A percentile compares a stretch with the other conserved stretches of the same genome.
These are phyloP conservation scores for Dactylellina sp. DNA, from an alignment of 2,329 filamentous ascomycete genomes.

Conservation along the genomic window DNA sequence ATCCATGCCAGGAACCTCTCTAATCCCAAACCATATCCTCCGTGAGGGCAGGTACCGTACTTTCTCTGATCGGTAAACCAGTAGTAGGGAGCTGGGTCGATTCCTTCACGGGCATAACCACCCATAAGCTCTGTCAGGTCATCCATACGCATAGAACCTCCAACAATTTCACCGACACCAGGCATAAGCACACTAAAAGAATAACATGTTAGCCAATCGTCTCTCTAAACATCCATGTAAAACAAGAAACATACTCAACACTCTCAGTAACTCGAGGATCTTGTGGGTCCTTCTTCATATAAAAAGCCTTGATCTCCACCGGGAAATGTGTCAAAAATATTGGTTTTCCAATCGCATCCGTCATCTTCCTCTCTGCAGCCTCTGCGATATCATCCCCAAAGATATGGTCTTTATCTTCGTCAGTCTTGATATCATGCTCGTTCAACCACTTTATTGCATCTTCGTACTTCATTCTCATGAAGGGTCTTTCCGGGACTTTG, in stretches of 20 bases:
- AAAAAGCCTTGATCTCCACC: conserved; percentile 97
- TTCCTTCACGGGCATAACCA: conserved; percentile 87
- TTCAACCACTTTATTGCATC: conserved; percentile 95
- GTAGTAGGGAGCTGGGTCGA: conserved; percentile 87
- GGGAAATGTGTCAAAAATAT: conserved; percentile 99
- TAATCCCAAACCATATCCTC: conserved; percentile 90
- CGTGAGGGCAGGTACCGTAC: conserved; percentile 93
- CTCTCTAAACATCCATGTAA: neutral
- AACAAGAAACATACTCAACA: conserved; percentile 71
- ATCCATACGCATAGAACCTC: conserved; percentile 95
- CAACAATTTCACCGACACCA: conserved; percentile 95
- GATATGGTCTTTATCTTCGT: conserved; percentile 86
- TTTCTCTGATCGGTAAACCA: conserved; percentile 99
- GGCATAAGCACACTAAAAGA: conserved; percentile 75
- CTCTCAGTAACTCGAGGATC: conserved; percentile 90
- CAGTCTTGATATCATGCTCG: conserved; percentile 90
- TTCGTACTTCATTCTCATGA: conserved; percentile 92
- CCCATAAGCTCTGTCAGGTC: conserved; percentile 88
- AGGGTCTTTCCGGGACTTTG: conserved; percentile 81
- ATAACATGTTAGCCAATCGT: conserved; percentile 3
- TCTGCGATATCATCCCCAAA: conserved; percentile 99
- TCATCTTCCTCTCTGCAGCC: conserved; percentile 96
- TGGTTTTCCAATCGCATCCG: conserved; percentile 91
- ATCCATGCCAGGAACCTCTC: conserved; percentile 79
- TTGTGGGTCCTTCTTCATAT: conserved; percentile 89